Percentiles rank a stretch among this genome's conserved stretches.
Conservation (phyloP, 2,329 filamentous ascomycete species). For the Beauveria sp. region DNA sequence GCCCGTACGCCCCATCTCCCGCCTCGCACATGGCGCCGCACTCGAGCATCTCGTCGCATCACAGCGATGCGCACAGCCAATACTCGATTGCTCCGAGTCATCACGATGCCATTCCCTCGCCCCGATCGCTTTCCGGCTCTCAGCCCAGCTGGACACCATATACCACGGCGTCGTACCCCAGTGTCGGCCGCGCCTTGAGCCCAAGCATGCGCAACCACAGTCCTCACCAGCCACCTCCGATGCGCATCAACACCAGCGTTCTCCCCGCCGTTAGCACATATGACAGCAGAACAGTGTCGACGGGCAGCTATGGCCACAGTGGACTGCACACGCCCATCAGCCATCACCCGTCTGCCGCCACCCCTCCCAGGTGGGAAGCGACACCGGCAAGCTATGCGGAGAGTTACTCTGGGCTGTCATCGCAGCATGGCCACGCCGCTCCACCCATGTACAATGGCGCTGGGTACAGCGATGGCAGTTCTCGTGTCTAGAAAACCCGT, state of each 20-base stretch:
- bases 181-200: constrained; percentile 34
- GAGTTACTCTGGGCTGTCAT: constrained; percentile 29
- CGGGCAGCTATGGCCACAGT: constrained; percentile 30
- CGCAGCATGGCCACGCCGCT: constrained; percentile 25
- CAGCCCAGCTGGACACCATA: constrained; percentile 43
- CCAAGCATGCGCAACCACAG: constrained; percentile 27
- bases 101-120: constrained; percentile 44
- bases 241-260: constrained; percentile 29
- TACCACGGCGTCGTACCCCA: constrained; percentile 27
- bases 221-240: constrained; percentile 26
- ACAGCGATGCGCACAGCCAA: constrained; percentile 26
- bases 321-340: constrained; percentile 33
- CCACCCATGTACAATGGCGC: constrained; percentile 34
- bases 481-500: constrained; percentile 30
- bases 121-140: constrained; percentile 42
- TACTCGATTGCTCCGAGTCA: constrained; percentile 36
- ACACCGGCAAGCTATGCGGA: constrained; percentile 31
- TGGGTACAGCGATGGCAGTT: constrained; percentile 34
- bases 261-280: constrained; percentile 33
- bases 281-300: constrained; percentile 26
- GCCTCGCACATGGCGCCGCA: constrained; percentile 24
- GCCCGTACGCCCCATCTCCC: constrained; percentile 37
- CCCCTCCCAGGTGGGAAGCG: constrained; percentile 35
- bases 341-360: constrained; percentile 29
- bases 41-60: constrained; percentile 21